Base-by-base conservation (phyloP, 108 stramenopile genomes). In the Chaetoceros tenuissimus region DNA sequence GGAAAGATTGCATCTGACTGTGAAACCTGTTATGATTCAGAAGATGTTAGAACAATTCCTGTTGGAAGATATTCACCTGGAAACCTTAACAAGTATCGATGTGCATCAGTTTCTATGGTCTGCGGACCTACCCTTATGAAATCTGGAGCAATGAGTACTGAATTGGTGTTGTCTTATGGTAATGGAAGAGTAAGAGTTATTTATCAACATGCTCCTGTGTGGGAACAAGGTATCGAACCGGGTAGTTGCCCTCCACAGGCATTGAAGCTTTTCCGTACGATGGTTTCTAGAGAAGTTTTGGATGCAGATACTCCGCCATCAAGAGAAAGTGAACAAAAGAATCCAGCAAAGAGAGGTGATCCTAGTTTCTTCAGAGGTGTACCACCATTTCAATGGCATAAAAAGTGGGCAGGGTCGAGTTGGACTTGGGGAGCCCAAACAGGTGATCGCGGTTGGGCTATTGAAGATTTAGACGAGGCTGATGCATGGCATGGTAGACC, bases 121-220 rank as follows among this genome's bases (percentile, higher is more conserved):
- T 75, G 67, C 46, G 89, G 89, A 13, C 89, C 89, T 8, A 66
- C 82, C 3, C 44, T 91, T 5, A 27, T 82, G 48, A 63, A 66
- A 59, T 80, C 78, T 0, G 85, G 85, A 48, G 61, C 66, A 52
- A 85, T 87, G 85, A 74, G 77, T 24, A 91, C 89, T 24, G 89
- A 91, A 68, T 71, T 91, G 40, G 67, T 80, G 24, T 64, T 87
- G 57, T 48, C 60, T 46, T 75, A 87, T 51, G 85, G 83, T 5
- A 77, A 87, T 70, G 89, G 81, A 16, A 69, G 89, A 19, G 74
- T 91, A 8, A 75, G 89, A 26, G 85, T 84, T 21, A 73, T 80
- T 22, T 91, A 86, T 71, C 79, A 87, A 67, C 85, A 91, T 74
- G 89, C 85, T n/a, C 85, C 85, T 20, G 89, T 87, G 0, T 91